Evolutionary conservation across 441 rosid species (phyloP).

Genomic region (Adansonia gregorii): DNA sequence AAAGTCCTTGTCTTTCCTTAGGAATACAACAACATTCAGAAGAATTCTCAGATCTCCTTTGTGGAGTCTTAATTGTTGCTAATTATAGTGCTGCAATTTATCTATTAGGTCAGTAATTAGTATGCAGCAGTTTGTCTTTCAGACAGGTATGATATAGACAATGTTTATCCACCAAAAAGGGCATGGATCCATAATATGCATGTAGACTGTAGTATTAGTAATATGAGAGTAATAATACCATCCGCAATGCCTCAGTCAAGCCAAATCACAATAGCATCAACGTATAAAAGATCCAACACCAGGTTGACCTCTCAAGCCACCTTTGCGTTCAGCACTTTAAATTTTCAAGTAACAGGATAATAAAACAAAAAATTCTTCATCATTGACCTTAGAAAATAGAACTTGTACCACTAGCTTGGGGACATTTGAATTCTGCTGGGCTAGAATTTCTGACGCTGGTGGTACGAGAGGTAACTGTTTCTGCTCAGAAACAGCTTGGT

Average conservation of each 20-base stretch:
- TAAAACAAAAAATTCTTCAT: neutral
- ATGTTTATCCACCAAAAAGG: neutral
- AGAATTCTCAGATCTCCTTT: slow-evolving; percentile 16
- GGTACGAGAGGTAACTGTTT: slow-evolving; percentile 38
- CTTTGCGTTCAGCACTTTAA: neutral
- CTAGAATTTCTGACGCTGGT: slow-evolving; percentile 39
- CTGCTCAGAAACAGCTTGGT: slow-evolving; percentile 45
- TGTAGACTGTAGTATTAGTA: neutral
- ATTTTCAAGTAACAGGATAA: neutral
- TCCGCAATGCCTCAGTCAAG: slow-evolving; percentile 3
- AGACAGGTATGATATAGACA: neutral
- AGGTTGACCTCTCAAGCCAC: neutral
- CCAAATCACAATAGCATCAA: neutral
- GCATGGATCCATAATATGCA: slow-evolving; percentile 1
- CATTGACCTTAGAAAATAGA: slow-evolving; percentile 3
- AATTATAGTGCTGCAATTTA: slow-evolving; percentile 7
- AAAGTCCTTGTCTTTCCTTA: neutral
- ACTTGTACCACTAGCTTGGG: slow-evolving; percentile 44
- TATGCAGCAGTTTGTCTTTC: slow-evolving; percentile 7
- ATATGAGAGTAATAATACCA: neutral
- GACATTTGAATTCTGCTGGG: slow-evolving; percentile 46
- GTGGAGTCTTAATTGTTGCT: neutral
- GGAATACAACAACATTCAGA: slow-evolving; percentile 5
- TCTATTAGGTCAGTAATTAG: slow-evolving; percentile 6
- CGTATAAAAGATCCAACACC: neutral